Percentiles rank a stretch among this genome's conserved stretches.
Evolutionary conservation across 78 protist species (phyloP).

Genomic region (Guillardia theta): DNA sequence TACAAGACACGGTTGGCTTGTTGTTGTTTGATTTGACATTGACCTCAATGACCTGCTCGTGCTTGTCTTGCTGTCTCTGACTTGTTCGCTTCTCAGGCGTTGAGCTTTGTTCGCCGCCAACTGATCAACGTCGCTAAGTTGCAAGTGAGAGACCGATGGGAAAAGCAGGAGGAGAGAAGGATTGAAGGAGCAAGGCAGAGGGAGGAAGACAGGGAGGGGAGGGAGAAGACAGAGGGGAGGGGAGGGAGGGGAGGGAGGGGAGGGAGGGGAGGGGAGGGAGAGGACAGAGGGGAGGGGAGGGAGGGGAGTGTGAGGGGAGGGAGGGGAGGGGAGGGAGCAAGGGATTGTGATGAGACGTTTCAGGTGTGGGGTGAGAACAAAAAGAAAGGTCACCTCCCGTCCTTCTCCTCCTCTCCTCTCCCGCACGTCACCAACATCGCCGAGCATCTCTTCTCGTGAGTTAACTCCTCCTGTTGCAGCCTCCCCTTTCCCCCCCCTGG

Average conservation of each 20-base stretch:
- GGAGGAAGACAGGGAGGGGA: background rate
- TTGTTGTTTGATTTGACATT: too few relatives aligned
- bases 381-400: background rate
- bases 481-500: too few relatives aligned
- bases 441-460: background rate
- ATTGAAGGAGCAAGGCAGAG: background rate
- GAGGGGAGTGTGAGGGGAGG: background rate
- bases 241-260: background rate
- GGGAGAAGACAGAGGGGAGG: background rate
- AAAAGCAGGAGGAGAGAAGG: too few relatives aligned
- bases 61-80: too few relatives aligned
- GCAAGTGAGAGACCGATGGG: too few relatives aligned
- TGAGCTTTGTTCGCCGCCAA: too few relatives aligned
- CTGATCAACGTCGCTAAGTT: too few relatives aligned
- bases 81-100: too few relatives aligned
- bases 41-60: too few relatives aligned
- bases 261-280: background rate
- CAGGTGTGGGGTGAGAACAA: background rate
- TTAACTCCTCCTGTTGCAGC: too few relatives aligned
- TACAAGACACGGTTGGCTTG: too few relatives aligned
- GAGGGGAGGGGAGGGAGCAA: background rate
- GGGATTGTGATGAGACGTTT: background rate
- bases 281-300: background rate
- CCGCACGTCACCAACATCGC: background rate
- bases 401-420: background rate